A percentile compares a stretch with the other conserved stretches of the same genome.
Evolutionary conservation across 2,329 filamentous ascomycete genomes (phyloP).

Genomic region (Colletotrichum melonis): DNA sequence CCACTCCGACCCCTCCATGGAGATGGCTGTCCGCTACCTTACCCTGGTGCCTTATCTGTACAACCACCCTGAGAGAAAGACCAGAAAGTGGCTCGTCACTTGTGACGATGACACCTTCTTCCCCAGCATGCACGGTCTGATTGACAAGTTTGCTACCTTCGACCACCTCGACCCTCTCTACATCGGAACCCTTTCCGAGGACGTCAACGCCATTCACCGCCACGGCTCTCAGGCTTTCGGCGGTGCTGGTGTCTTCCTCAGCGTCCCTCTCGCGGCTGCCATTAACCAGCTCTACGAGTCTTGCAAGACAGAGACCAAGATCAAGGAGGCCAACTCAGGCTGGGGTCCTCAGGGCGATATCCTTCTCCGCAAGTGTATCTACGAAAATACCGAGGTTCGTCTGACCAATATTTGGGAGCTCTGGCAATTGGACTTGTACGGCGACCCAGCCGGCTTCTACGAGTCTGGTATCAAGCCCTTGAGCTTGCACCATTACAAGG

Average conservation of each 20-base stretch:
- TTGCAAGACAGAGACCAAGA: slow-evolving; percentile 62
- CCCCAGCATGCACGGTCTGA: slow-evolving; percentile 66
- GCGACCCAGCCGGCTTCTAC: slow-evolving; percentile 72
- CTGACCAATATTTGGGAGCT: slow-evolving; percentile 67
- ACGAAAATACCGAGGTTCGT: slow-evolving; percentile 70
- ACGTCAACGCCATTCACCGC: slow-evolving; percentile 67
- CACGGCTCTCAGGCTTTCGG: slow-evolving; percentile 74
- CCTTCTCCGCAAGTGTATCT: slow-evolving; percentile 71
- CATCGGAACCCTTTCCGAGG: slow-evolving; percentile 71
- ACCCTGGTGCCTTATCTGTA: slow-evolving; percentile 66
- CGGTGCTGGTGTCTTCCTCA: slow-evolving; percentile 72
- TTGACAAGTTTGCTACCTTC: slow-evolving; percentile 62
- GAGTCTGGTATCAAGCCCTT: slow-evolving; percentile 70
- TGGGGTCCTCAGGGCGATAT: slow-evolving; percentile 72
- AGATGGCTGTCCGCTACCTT: slow-evolving; percentile 70
- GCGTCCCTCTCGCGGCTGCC: slow-evolving; percentile 59
- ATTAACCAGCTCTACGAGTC: slow-evolving; percentile 57
- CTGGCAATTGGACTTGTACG: slow-evolving; percentile 70
- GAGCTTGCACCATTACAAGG: slow-evolving; percentile 74
- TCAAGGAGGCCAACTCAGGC: slow-evolving; percentile 65
- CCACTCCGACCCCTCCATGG: slow-evolving; percentile 62
- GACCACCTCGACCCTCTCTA: slow-evolving; percentile 66
- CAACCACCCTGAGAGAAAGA: slow-evolving; percentile 58
- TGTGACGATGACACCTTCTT: slow-evolving; percentile 77
- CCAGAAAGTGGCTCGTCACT: slow-evolving; percentile 69